phyloP scores from a whole-genome alignment of 2,329 filamentous ascomycete species.

The Neonectria magnoliae region DNA sequence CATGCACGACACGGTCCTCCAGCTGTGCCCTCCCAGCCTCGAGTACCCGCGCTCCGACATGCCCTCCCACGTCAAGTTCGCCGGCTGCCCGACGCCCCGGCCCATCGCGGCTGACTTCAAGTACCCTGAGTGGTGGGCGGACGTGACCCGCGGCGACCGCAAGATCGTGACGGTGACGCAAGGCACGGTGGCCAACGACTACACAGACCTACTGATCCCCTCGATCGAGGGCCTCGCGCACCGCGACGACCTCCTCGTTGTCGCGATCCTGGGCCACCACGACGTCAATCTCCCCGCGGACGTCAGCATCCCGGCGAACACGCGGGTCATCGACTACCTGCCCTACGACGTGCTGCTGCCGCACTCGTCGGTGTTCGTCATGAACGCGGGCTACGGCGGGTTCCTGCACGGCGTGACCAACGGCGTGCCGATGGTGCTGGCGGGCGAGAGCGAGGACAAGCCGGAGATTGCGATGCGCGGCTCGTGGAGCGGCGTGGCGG shows the following conservation, averaged over 20 bases:
- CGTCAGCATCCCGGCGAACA: conserved; percentile 52
- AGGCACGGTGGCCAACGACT: conserved; percentile 55
- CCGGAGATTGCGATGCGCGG: conserved; percentile 53
- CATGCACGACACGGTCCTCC: conserved; percentile 47
- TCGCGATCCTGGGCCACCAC: conserved; percentile 45
- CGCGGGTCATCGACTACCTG: conserved; percentile 57
- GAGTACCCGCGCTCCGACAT: conserved; percentile 52
- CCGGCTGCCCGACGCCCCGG: conserved; percentile 53
- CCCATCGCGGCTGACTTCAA: conserved; percentile 40
- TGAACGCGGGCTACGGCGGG: conserved; percentile 61
- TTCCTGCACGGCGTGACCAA: conserved; percentile 56
- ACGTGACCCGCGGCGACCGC: conserved; percentile 48
- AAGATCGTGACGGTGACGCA: conserved; percentile 59
- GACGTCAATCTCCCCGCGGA: conserved; percentile 37
- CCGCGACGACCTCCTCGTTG: conserved; percentile 50
- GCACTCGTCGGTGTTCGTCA: conserved; percentile 56
- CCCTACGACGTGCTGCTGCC: conserved; percentile 59
- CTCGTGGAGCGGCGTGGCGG: conserved; percentile 55
- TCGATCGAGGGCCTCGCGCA: conserved; percentile 54
- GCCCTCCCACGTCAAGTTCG: conserved; percentile 53
- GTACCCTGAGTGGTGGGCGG: conserved; percentile 59
- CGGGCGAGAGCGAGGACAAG: conserved; percentile 55
- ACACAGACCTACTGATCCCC: conserved; percentile 56
- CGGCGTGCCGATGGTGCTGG: conserved; percentile 59
- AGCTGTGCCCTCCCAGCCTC: conserved; percentile 51